A percentile compares a stretch with the other conserved stretches of the same genome.
These are phyloP conservation scores for Neopestalotiopsis sp. DNA, from an alignment of 2,329 filamentous ascomycete genomes.

Conservation along the genomic window DNA sequence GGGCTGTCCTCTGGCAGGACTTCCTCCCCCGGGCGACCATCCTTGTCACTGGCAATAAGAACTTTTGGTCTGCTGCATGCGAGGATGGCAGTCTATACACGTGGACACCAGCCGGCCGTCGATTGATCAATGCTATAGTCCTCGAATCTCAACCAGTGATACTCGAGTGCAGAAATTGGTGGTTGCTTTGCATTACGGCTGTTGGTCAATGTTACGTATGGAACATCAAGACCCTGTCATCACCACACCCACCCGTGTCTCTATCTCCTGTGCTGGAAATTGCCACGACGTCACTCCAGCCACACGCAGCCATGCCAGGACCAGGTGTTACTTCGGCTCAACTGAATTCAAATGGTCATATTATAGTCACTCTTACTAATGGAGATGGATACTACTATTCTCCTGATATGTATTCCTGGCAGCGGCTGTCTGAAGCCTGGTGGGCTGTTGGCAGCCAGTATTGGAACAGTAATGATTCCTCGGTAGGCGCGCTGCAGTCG, in stretches of 20 bases:
- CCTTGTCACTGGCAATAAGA: conserved; percentile 87
- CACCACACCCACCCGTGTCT: conserved; percentile 88
- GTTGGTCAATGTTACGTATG: conserved; percentile 91
- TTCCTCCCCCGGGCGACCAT: conserved; percentile 86
- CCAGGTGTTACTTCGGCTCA: conserved; percentile 91
- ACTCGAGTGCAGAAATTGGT: conserved; percentile 86
- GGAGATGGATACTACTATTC: conserved; percentile 95
- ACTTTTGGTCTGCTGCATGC: conserved; percentile 91
- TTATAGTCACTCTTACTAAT: conserved; percentile 91
- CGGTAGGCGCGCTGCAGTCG: conserved; percentile 79
- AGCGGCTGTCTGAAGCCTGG: conserved; percentile 95
- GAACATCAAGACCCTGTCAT: conserved; percentile 83
- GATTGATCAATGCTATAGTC: conserved; percentile 83
- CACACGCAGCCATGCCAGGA: conserved; percentile 74
- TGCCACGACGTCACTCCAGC: conserved; percentile 78
- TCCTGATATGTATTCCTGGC: conserved; percentile 86
- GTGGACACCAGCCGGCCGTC: conserved; percentile 90
- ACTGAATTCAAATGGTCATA: conserved; percentile 83
- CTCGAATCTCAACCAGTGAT: conserved; percentile 94
- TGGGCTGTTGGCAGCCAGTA: conserved; percentile 98
- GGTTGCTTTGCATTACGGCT: conserved; percentile 87
- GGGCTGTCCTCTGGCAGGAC: conserved; percentile 88
- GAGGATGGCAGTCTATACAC: conserved; percentile 90
- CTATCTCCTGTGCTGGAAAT: conserved; percentile 88
- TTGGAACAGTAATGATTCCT: conserved; percentile 97